Evolutionary conservation across 306 rosid species (phyloP).

Genomic region (Pachyrhizus erosus): DNA sequence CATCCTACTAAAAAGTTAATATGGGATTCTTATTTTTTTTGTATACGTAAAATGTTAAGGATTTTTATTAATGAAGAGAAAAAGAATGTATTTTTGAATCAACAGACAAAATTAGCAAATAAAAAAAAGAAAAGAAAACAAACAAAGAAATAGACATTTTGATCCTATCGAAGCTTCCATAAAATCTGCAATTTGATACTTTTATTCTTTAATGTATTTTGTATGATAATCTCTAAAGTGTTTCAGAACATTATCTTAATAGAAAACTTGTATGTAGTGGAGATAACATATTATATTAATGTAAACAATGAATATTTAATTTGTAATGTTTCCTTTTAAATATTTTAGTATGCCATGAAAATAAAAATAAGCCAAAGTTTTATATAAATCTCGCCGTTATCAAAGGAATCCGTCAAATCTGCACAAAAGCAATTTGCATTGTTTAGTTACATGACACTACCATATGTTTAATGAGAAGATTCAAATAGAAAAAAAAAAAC

Average conservation of each 20-base stretch:
- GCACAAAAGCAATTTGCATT: constrained; percentile 38
- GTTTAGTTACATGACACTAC: neutral
- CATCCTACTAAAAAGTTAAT: no score
- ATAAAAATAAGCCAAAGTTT: constrained; percentile 3
- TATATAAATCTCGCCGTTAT: constrained; percentile 18
- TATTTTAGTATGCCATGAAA: neutral
- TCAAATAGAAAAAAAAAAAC: constrained; percentile 22
- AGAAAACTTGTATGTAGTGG: neutral
- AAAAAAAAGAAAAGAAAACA: neutral
- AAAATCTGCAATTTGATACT: neutral
- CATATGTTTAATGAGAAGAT: neutral
- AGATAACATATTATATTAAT: neutral
- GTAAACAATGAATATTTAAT: neutral
- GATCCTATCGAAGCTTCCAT: neutral
- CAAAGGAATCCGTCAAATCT: constrained; percentile 40
- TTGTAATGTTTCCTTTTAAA: neutral
- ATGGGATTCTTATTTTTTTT: neutral
- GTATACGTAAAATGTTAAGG: neutral
- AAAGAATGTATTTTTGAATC: neutral
- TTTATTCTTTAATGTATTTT: neutral
- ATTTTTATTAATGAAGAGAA: neutral
- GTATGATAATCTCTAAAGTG: neutral
- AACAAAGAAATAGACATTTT: neutral
- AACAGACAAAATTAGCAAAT: neutral
- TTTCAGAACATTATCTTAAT: neutral